A percentile compares a stretch with the other conserved stretches of the same genome.
These are phyloP conservation scores for Plantago elongata DNA, from an alignment of 257 asterid species.

Conservation along the genomic window DNA sequence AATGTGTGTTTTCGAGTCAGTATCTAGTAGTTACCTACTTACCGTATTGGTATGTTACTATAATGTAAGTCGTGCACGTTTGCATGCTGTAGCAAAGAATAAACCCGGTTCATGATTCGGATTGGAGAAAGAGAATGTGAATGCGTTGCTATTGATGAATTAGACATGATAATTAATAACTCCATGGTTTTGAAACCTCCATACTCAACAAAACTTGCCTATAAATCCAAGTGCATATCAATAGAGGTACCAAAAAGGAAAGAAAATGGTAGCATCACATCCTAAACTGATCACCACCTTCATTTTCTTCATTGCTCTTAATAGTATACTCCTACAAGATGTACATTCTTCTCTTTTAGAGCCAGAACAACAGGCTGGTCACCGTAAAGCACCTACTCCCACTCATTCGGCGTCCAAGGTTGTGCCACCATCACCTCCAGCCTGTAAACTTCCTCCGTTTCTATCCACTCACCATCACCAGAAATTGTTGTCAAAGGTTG, in stretches of 20 bases:
- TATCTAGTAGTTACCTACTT: no score
- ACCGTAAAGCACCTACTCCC: background rate
- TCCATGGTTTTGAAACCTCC: background rate
- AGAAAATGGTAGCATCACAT: background rate
- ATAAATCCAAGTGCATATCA: no score
- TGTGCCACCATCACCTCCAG: background rate
- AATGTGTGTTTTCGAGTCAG: no score
- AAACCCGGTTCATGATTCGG: no score
- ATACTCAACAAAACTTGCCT: background rate
- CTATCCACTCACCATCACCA: background rate
- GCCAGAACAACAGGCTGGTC: background rate
- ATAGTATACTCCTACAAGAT: background rate
- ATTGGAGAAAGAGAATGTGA: no score
- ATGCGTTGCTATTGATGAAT: background rate
- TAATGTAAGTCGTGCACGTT: no score
- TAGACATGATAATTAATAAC: background rate
- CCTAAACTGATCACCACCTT: background rate
- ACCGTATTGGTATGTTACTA: no score
- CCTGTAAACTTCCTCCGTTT: background rate
- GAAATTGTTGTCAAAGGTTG: background rate
- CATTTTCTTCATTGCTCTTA: background rate
- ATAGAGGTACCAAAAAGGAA: no score
- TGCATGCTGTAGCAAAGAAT: no score
- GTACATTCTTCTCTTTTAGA: background rate
- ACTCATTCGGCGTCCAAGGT: background rate